Conservation (phyloP, 2,329 filamentous ascomycete genomes). For the Bipolaris sorokiniana region DNA sequence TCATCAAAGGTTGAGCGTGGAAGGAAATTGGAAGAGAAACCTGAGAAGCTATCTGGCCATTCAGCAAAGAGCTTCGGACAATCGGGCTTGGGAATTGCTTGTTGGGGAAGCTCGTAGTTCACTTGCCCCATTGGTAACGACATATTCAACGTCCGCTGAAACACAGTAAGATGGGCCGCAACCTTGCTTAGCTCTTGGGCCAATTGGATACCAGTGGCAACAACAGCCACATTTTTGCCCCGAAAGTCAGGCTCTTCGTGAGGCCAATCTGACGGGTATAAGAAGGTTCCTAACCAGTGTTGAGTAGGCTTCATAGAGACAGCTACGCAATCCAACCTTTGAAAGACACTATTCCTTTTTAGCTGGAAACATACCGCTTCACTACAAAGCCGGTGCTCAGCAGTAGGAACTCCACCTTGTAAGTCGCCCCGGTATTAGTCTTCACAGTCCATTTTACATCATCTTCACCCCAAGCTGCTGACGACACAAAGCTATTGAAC, state of each 20-base stretch:
- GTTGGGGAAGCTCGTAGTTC: conserved; percentile 44
- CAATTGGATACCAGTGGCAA: conserved; percentile 67
- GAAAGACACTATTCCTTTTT: conserved; percentile 43
- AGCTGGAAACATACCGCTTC: conserved; percentile 53
- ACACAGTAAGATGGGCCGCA: conserved; percentile 60
- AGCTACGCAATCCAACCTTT: conserved; percentile 18
- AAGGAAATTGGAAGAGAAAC: conserved; percentile 31
- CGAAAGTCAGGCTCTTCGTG: conserved; percentile 58
- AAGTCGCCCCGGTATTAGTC: conserved; percentile 50
- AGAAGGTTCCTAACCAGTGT: conserved; percentile 35
- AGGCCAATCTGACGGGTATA: conserved; percentile 67
- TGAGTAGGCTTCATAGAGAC: not conserved
- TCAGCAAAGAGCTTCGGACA: conserved; percentile 28
- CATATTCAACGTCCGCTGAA: conserved; percentile 64
- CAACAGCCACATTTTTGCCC: conserved; percentile 64
- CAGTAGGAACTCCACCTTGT: conserved; percentile 55
- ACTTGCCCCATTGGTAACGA: conserved; percentile 33
- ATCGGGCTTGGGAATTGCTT: conserved; percentile 48
- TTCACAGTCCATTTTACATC: conserved; percentile 53
- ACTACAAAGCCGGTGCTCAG: conserved; percentile 56
- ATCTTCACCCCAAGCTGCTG: conserved; percentile 50
- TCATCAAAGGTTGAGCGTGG: conserved; percentile 29
- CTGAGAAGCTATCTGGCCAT: conserved; percentile 20
- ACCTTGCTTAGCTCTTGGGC: conserved; percentile 62
- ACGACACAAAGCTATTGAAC: conserved; percentile 54